A percentile compares a stretch with the other conserved stretches of the same genome.
Evolutionary conservation across 2,329 filamentous ascomycete genomes (phyloP).

Genomic region (Claviceps fusiformis): DNA sequence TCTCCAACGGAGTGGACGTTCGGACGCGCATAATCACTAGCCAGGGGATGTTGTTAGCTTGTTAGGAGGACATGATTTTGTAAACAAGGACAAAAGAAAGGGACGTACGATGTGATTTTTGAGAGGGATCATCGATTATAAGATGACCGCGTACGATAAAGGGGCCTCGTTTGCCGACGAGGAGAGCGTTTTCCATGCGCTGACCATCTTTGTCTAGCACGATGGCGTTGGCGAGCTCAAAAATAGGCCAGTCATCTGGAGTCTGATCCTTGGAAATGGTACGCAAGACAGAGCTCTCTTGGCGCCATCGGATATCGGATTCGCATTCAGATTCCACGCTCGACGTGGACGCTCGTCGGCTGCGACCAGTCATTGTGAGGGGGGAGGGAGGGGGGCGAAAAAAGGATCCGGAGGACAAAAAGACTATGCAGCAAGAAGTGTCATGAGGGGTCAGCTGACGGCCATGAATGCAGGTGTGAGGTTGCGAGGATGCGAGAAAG

Average conservation of each 20-base stretch:
- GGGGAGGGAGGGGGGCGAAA: not conserved
- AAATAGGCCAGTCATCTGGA: slow-evolving; percentile 44
- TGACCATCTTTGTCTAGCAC: slow-evolving; percentile 41
- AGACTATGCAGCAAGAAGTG: not conserved
- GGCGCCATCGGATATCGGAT: slow-evolving; percentile 19
- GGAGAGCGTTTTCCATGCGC: slow-evolving; percentile 45
- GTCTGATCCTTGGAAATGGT: slow-evolving; percentile 15
- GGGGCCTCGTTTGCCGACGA: slow-evolving; percentile 45
- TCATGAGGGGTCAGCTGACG: not conserved
- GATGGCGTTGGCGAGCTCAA: slow-evolving; percentile 45
- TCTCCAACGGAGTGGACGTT: slow-evolving; percentile 31
- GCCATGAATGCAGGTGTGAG: not conserved
- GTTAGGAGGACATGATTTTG: not conserved
- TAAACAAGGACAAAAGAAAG: not conserved
- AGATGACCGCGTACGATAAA: slow-evolving; percentile 48
- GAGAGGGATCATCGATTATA: slow-evolving; percentile 31
- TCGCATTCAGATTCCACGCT: slow-evolving; percentile 30
- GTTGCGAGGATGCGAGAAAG: not conserved
- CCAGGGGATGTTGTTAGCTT: not conserved
- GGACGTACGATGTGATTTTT: slow-evolving; percentile 23
- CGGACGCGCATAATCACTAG: slow-evolving; percentile 20
- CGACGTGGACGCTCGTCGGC: slow-evolving; percentile 29
- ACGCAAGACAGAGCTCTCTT: slow-evolving; percentile 22
- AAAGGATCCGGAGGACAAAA: not conserved
- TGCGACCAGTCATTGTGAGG: slow-evolving; percentile 24